These are phyloP conservation scores for Chlorella sp. DNA, from an alignment of 139 green algal genomes.

Conservation along the genomic window DNA sequence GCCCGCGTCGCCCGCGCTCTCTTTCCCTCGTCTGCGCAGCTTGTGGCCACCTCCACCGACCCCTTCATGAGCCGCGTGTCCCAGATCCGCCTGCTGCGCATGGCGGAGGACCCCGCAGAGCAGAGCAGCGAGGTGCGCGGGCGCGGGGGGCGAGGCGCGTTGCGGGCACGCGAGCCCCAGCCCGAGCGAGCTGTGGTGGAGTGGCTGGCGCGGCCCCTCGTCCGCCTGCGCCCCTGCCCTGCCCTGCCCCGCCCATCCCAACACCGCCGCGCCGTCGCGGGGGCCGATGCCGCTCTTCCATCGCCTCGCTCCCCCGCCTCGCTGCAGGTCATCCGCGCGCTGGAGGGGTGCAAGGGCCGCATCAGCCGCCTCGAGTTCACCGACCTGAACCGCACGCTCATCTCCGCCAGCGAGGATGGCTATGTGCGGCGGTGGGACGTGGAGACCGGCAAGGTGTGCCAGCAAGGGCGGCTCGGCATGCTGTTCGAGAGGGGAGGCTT, in stretches of 20 bases:
- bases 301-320: too few species aligned
- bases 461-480: background rate
- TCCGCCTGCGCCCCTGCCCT: too few species aligned
- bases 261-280: too few species aligned
- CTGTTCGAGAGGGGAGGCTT: background rate
- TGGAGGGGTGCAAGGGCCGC: slow-evolving; percentile 57
- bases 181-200: background rate
- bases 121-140: slow-evolving; percentile 49
- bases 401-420: slow-evolving; percentile 89
- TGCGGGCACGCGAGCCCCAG: too few species aligned
- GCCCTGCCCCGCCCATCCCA: too few species aligned
- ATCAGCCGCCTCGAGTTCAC: slow-evolving; percentile 76
- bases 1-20: too few species aligned
- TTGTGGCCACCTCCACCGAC: slow-evolving; percentile 86
- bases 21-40: too few species aligned
- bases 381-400: slow-evolving; percentile 83
- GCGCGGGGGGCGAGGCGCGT: too few species aligned
- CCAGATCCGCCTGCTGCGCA: slow-evolving; percentile 61
- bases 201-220: slow-evolving; percentile 6
- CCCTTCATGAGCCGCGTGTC: slow-evolving; percentile 80
- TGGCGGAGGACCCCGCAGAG: slow-evolving; percentile 66
- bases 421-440: slow-evolving; percentile 80
- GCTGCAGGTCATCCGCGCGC: too few species aligned
- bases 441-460: slow-evolving; percentile 49
- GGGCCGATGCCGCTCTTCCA: too few species aligned